Base-by-base conservation (phyloP, 73 alveolate species). In the Stentor roeselii region DNA sequence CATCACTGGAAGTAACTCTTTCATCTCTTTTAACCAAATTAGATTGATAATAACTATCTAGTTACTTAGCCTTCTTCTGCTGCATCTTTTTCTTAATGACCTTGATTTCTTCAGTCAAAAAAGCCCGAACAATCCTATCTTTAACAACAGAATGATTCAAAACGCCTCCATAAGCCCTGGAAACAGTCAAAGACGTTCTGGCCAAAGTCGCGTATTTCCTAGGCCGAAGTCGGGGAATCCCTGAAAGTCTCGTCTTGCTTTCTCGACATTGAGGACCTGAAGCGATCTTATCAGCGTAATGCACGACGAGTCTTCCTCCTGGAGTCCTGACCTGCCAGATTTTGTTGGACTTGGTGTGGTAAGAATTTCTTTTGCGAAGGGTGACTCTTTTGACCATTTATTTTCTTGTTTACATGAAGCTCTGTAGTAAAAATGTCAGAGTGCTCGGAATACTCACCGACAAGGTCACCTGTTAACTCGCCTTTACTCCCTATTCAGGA, bases 141-240 rank as follows among this genome's bases (percentile, higher is more conserved):
- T 83, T 86, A 59, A 86, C 92, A 42, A 76, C 87, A 59, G 82
- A 15, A 76, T 83, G 89, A 59, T 85, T 40, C 42, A 76, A 21
- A 60, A 41, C 50, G 3, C 92, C 92, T 60, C 92, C 92, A 83
- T 86, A 86, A 21, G 92, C 89, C 83, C 92, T 86, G 82, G 92
- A 4, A 37, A 86, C 92, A n/a, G 76, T 82, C 67, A 88, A 61
- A 86, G 42, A 82, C 78, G 88, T 59, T 32, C 58, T 84, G 80
- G 89, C 74, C 37, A 86, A 86, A 50, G 78, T 86, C 4, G 60
- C 39, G 78, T 42, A 41, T 35, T 37, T 60, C 2, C 86, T 76
- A 32, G 61, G 27, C 42, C 83, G 82, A 39, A 80, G 84, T 37
- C 59, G 39, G 75, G 89, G 92, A 60, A 86, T 82, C 37, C 92